Base-by-base conservation (phyloP, 768 basidiomycete genomes). In the Crepidotus variabilis region DNA sequence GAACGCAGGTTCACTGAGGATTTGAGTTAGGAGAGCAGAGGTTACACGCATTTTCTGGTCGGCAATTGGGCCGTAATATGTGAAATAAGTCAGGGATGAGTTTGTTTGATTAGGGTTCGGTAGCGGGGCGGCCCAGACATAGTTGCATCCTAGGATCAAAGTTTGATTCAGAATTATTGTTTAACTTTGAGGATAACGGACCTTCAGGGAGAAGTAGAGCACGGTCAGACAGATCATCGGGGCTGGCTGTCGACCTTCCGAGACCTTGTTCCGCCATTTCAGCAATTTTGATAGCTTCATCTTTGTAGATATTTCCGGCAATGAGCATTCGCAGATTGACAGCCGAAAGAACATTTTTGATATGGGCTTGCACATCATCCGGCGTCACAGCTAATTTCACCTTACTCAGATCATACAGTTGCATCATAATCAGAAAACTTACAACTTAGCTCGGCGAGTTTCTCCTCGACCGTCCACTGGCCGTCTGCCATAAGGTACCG, bases 1-100 rank as follows among this genome's bases (percentile, higher is more conserved):
- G 72, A 98, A 99, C 9, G 90, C 83, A 1, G 95, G 96, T 63
- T 99, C 97, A n/a, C 81, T 76, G 35, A 95, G 78, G 55, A 98
- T 89, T 62, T 95, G 92, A 0, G 80, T 79, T 21, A 98, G 83
- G 13, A 99, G 78, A 1, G 84, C 73, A 21, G 87, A 78, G 1
- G 78, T 77, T 22, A 90, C 86, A 2, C 94, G 86, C 10, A 83
- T 72, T 18, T 69, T 78, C 47, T 83, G 79, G 65, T 94, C 84
- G 6, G 75, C 74, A 32, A 85, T 67, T 36, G 85, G 77, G 10
- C 95, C 95, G 57, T 90, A 78, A 64, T 92, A 87, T 55, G 90
- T 72, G 68, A 89, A 94, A 73, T 97, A 98, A 2, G 89, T 86
- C 52, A 98, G 67, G 1, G 88, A 82, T 6, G 89, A 92, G 72